These are phyloP conservation scores for Pseudopyrenochaeta lycopersici DNA, from an alignment of 2,329 filamentous ascomycete species.

Conservation along the genomic window DNA sequence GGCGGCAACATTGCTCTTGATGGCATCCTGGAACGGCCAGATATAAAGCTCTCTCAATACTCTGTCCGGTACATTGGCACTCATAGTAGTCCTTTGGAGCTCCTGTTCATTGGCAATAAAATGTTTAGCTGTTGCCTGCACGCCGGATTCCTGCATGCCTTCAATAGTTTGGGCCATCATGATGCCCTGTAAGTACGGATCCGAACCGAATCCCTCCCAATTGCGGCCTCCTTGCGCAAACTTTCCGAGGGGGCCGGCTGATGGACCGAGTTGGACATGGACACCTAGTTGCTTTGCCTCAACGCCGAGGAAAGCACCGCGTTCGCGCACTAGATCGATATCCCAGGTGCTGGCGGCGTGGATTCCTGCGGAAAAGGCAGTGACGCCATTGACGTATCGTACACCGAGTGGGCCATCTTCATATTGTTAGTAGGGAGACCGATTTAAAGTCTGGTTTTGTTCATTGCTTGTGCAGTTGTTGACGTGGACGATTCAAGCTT, in stretches of 20 bases:
- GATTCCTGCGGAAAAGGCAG: constrained; percentile 52
- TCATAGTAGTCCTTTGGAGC: constrained; percentile 54
- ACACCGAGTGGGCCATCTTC: constrained; percentile 52
- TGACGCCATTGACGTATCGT: constrained; percentile 47
- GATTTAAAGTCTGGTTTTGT: neutral
- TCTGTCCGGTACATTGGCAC: constrained; percentile 73
- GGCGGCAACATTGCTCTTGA: constrained; percentile 69
- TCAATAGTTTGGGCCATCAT: constrained; percentile 54
- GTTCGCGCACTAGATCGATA: constrained; percentile 41
- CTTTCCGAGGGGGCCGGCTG: constrained; percentile 53
- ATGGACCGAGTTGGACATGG: constrained; percentile 54
- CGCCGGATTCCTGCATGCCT: constrained; percentile 56
- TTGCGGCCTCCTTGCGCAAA: constrained; percentile 54
- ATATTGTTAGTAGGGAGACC: constrained; percentile 8
- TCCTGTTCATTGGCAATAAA: constrained; percentile 75
- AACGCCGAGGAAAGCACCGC: constrained; percentile 45
- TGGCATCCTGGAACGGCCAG: constrained; percentile 80
- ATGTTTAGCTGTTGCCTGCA: constrained; percentile 56
- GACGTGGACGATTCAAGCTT: too few relatives aligned
- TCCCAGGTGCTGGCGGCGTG: constrained; percentile 52
- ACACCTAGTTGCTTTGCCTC: constrained; percentile 55
- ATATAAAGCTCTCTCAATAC: constrained; percentile 79
- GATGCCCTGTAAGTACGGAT: constrained; percentile 59
- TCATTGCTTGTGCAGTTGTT: too few relatives aligned
- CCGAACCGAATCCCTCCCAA: constrained; percentile 60